These are phyloP conservation scores for Cyclotella choctawhatcheeana DNA, from an alignment of 108 stramenopile species.

Conservation along the genomic window DNA sequence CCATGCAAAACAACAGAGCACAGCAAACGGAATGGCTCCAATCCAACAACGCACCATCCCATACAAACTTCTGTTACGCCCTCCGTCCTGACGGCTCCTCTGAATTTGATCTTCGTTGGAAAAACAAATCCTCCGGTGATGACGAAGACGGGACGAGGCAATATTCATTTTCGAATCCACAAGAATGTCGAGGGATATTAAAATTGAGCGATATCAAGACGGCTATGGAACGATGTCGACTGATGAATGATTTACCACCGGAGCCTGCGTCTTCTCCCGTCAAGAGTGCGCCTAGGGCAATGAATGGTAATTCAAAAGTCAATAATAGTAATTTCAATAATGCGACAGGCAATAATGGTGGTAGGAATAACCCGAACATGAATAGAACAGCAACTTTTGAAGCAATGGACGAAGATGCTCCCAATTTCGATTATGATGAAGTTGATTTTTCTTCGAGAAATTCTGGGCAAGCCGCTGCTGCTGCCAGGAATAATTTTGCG, in stretches of 20 bases:
- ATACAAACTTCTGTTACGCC: conserved; percentile 30
- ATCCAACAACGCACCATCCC: conserved; percentile 5
- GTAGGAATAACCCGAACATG: background rate
- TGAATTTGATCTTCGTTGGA: conserved; percentile 34
- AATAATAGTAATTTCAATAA: background rate
- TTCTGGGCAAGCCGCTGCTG: background rate
- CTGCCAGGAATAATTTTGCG: background rate
- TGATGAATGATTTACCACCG: conserved; percentile 23
- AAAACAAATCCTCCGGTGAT: background rate
- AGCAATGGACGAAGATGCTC: conserved; percentile 1
- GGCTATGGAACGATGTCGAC: conserved; percentile 16
- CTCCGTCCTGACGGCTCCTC: conserved; percentile 28
- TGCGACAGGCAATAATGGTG: background rate
- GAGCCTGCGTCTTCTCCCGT: conserved; percentile 16
- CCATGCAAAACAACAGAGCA: conserved; percentile 30
- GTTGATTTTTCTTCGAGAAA: conserved; percentile 1
- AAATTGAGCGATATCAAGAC: conserved; percentile 17
- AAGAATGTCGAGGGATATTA: background rate
- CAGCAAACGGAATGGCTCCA: conserved; percentile 6
- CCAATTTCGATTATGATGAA: conserved; percentile 24
- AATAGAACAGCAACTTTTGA: background rate
- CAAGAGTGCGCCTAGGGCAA: background rate
- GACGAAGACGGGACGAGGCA: background rate
- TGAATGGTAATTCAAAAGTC: background rate
- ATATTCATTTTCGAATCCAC: conserved; percentile 4